A percentile compares a stretch with the other conserved stretches of the same genome.
Conservation (phyloP, 306 rosid species). For the Styphnolobium japonicum region DNA sequence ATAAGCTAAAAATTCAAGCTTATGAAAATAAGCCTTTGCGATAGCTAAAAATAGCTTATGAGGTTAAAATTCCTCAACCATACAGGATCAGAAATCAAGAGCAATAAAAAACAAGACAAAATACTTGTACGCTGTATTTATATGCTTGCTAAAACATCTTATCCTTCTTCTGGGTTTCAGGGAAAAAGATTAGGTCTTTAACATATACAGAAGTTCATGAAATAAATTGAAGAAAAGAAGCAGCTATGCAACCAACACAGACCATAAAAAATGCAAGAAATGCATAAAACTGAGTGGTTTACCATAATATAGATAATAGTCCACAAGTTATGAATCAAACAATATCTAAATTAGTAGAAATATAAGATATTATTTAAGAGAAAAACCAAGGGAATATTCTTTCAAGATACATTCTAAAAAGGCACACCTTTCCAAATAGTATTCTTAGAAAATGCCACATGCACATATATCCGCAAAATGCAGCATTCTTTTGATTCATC, state of each 20-base stretch:
- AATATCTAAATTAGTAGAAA: background rate
- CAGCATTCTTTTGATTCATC: conserved; percentile 61
- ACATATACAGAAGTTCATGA: background rate
- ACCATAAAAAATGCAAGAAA: background rate
- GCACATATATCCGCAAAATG: conserved; percentile 60
- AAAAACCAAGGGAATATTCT: background rate
- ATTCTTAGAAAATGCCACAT: conserved; percentile 78
- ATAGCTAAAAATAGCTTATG: too few relatives aligned
- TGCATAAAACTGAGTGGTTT: background rate
- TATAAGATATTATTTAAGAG: background rate
- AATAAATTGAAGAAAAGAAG: background rate
- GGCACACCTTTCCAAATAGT: conserved; percentile 82
- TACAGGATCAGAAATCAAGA: background rate
- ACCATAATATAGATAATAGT: background rate
- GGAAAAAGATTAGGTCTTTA: background rate
- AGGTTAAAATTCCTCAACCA: background rate
- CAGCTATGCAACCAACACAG: background rate
- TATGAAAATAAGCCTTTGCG: too few relatives aligned
- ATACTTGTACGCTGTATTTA: background rate
- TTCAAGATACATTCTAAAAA: background rate
- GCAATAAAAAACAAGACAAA: background rate
- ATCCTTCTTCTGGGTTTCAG: background rate
- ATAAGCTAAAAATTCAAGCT: too few relatives aligned
- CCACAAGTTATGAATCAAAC: background rate
- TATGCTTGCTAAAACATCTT: background rate